phyloP scores from a whole-genome alignment of 192 early-diverging fungal genomes.

The Coemansia sp. region DNA sequence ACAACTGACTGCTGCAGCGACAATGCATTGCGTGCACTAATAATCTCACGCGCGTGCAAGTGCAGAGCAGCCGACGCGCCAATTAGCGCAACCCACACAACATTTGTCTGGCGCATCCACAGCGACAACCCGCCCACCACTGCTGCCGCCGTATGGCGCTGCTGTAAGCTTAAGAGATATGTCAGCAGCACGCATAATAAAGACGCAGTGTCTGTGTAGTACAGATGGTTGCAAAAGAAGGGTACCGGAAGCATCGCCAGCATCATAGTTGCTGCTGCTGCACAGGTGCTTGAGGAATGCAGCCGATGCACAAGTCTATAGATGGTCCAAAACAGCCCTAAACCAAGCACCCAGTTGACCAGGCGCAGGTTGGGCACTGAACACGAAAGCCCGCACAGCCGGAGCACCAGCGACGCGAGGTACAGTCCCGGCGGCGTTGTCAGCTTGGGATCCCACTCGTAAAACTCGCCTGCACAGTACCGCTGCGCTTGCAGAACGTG shows the following conservation, averaged over 20 bases:
- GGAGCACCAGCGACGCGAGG: slow-evolving; percentile 31
- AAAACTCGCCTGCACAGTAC: slow-evolving; percentile 73
- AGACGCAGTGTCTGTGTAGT: slow-evolving; percentile 90
- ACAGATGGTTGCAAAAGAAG: slow-evolving; percentile 85
- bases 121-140: slow-evolving; percentile 58
- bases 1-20: slow-evolving; percentile 5
- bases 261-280: slow-evolving; percentile 39
- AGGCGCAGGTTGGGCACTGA: slow-evolving; percentile 54
- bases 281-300: background rate
- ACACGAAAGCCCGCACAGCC: slow-evolving; percentile 15
- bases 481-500: slow-evolving; percentile 87
- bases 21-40: background rate
- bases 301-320: slow-evolving; percentile 36
- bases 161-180: slow-evolving; percentile 57
- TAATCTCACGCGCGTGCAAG: slow-evolving; percentile 9
- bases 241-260: slow-evolving; percentile 72
- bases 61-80: slow-evolving; percentile 21
- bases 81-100: slow-evolving; percentile 80
- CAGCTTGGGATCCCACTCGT: slow-evolving; percentile 84
- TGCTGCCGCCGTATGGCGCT: slow-evolving; percentile 55
- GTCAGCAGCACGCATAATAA: slow-evolving; percentile 72
- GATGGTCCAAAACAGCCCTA: slow-evolving; percentile 54
- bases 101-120: slow-evolving; percentile 89
- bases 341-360: slow-evolving; percentile 67
- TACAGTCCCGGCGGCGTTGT: slow-evolving; percentile 98